Evolutionary conservation across 2,329 filamentous ascomycete species (phyloP).

Genomic region (Aspergillus fumigatus): DNA sequence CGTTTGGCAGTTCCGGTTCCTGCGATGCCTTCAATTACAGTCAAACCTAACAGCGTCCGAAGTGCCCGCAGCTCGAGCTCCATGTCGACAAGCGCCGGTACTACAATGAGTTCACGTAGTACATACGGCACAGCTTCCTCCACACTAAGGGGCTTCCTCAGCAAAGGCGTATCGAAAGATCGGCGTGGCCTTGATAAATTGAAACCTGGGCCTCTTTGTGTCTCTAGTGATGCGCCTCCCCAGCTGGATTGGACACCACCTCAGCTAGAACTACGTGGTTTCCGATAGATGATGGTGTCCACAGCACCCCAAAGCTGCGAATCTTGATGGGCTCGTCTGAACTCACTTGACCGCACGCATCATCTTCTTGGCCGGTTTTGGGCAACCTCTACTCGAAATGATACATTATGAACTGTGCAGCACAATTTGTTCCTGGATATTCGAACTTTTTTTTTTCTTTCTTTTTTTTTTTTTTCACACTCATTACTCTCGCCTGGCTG

Average conservation of each 20-base stretch:
- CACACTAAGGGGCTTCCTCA: conserved; percentile 33
- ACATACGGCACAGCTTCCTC: conserved; percentile 34
- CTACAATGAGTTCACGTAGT: conserved; percentile 28
- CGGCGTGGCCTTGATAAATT: conserved; percentile 25
- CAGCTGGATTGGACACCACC: conserved; percentile 36
- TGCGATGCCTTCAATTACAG: conserved; percentile 21
- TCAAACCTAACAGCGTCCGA: conserved; percentile 31
- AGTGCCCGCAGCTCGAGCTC: conserved; percentile 36
- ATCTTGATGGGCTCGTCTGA: not conserved
- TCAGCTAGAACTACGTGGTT: conserved; percentile 29
- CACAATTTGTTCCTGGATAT: not conserved
- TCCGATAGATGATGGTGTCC: conserved; percentile 15
- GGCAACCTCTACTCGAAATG: not conserved
- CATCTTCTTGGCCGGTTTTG: not conserved
- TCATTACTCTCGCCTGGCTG: not conserved
- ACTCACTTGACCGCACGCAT: not conserved
- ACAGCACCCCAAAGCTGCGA: conserved; percentile 2
- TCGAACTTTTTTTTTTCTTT: conserved; percentile 1
- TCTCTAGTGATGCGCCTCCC: conserved; percentile 29
- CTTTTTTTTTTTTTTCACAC: not conserved
- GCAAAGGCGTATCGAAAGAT: conserved; percentile 25
- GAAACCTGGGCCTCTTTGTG: conserved; percentile 24
- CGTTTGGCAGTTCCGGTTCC: conserved; percentile 31
- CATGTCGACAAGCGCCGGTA: conserved; percentile 31
- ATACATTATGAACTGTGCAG: not conserved